These are phyloP conservation scores for Brassica nigra DNA, from an alignment of 345 rosid genomes.

Conservation along the genomic window DNA sequence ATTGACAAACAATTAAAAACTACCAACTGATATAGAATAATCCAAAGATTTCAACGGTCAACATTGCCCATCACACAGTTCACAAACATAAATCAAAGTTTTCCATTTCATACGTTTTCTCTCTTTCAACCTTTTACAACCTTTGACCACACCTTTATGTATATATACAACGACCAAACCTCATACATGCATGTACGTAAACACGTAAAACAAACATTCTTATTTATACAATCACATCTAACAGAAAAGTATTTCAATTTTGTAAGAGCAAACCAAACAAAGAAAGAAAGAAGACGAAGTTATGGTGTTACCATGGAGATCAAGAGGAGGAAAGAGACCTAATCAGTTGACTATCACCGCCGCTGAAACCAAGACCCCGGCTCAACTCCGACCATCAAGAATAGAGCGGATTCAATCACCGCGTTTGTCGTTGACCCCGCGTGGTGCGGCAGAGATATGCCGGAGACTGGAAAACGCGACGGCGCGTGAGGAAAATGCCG, in stretches of 20 bases:
- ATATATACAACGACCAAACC: neutral
- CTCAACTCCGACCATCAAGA: slow-evolving; percentile 60
- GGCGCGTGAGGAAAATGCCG: slow-evolving; percentile 21
- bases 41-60: slow-evolving; percentile 39
- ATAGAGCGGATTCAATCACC: slow-evolving; percentile 79
- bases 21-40: slow-evolving; percentile 23
- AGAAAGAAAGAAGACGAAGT: neutral
- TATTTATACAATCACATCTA: slow-evolving; percentile 24
- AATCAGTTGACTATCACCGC: slow-evolving; percentile 28
- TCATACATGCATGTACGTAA: slow-evolving; percentile 32
- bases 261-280: slow-evolving; percentile 1
- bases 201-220: neutral
- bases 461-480: slow-evolving; percentile 21
- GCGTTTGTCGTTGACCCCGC: slow-evolving; percentile 46
- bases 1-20: neutral
- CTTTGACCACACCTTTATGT: slow-evolving; percentile 30
- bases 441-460: slow-evolving; percentile 30
- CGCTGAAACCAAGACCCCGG: slow-evolving; percentile 54
- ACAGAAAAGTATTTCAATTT: neutral
- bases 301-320: slow-evolving; percentile 47
- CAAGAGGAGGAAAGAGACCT: slow-evolving; percentile 35
- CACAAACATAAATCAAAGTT: slow-evolving; percentile 38
- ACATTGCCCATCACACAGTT: slow-evolving; percentile 36
- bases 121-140: slow-evolving; percentile 31
- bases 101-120: slow-evolving; percentile 31